Evolutionary conservation across 345 rosid species (phyloP).

Genomic region (Eucalyptus sp.): DNA sequence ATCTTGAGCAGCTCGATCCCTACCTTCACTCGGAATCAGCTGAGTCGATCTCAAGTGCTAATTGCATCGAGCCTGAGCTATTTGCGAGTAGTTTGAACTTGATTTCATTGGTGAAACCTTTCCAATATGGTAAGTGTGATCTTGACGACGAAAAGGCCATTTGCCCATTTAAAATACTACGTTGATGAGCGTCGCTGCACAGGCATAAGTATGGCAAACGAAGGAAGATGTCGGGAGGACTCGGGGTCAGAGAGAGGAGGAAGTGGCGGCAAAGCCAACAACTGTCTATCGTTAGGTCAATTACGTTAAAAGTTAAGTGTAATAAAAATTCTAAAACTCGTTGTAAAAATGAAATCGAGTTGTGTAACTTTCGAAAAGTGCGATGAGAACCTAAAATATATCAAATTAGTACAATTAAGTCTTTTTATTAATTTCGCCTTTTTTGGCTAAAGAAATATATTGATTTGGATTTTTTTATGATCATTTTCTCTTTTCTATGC

Average conservation of each 20-base stretch:
- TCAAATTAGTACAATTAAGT: too few relatives aligned
- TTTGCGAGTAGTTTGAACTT: not conserved
- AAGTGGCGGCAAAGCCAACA: not conserved
- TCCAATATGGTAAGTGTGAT: not conserved
- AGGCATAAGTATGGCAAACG: not conserved
- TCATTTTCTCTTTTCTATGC: fast-evolving
- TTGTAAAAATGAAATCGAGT: too few relatives aligned
- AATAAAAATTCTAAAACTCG: too few relatives aligned
- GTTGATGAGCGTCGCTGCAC: not conserved
- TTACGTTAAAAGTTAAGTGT: too few relatives aligned
- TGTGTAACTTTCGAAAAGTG: too few relatives aligned
- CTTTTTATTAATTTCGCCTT: too few relatives aligned
- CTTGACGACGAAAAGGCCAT: not conserved
- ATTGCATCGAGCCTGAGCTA: not conserved
- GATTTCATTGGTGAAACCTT: not conserved
- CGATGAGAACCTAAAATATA: too few relatives aligned
- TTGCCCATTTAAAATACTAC: not conserved
- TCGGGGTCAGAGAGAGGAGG: not conserved
- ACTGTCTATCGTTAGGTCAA: fast-evolving
- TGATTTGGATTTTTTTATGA: too few relatives aligned
- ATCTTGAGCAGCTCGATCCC: not conserved
- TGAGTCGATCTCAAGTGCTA: not conserved
- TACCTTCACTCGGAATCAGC: not conserved
- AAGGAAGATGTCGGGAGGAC: not conserved
- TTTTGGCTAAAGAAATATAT: too few relatives aligned